A percentile compares a stretch with the other conserved stretches of the same genome.
phyloP scores from a whole-genome alignment of 306 rosid species.

The Quercus agrifolia region DNA sequence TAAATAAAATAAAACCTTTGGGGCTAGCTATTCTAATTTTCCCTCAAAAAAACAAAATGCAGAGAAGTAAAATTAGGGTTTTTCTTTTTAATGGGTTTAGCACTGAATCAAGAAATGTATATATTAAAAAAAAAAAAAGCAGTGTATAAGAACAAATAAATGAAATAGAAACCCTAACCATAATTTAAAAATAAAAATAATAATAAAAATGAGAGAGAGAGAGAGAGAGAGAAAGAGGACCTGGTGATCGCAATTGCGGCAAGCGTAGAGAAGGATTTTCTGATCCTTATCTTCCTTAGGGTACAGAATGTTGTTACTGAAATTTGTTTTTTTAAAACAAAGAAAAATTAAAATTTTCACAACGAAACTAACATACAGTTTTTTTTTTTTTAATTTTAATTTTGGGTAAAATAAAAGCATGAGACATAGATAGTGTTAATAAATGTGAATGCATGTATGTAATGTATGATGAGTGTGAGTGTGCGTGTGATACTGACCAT shows the following conservation, averaged over 20 bases:
- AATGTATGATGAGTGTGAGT: not conserved
- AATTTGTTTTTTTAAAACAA: not conserved
- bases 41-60: not conserved
- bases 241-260: constrained; percentile 98
- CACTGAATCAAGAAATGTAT: not conserved
- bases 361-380: not conserved
- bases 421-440: not conserved
- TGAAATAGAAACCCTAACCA: not conserved
- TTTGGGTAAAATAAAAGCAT: not conserved
- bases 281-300: constrained; percentile 86
- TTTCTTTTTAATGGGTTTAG: not conserved
- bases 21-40: no score
- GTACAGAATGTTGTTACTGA: constrained; percentile 92
- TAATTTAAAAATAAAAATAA: not conserved
- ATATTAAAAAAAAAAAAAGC: not conserved
- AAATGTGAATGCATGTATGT: not conserved
- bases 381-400: not conserved
- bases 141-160: not conserved
- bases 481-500: constrained; percentile 48
- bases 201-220: not conserved
- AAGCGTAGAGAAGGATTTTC: constrained; percentile 82
- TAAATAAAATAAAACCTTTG: no score
- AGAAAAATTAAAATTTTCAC: not conserved
- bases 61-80: not conserved
- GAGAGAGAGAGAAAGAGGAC: constrained; percentile 26